Conservation (phyloP, 169 alveolate genomes). For the Cystoisospora suis region DNA sequence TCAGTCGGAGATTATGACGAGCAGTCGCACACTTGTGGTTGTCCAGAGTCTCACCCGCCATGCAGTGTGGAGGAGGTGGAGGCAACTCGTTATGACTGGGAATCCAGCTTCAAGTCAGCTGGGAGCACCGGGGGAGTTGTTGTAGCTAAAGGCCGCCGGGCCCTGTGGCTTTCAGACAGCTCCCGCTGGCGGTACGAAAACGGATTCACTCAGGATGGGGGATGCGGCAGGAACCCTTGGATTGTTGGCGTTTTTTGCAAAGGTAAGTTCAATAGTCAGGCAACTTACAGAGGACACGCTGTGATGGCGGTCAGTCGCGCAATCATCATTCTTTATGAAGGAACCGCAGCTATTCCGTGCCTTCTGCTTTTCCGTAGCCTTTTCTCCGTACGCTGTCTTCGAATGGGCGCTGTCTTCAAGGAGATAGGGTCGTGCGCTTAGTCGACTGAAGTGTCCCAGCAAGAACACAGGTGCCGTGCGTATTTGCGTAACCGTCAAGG, state of each 20-base stretch:
- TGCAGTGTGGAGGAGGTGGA: neutral
- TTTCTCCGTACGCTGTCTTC: no score
- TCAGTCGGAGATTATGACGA: neutral
- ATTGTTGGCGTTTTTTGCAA: constrained; percentile 2
- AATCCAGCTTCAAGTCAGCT: neutral
- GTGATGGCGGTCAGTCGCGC: no score
- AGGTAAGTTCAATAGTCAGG: neutral
- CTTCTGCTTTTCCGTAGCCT: no score
- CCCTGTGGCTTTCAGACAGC: neutral
- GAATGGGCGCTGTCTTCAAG: no score
- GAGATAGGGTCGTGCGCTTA: no score
- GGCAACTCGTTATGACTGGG: neutral
- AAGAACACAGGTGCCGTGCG: no score
- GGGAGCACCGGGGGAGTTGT: neutral
- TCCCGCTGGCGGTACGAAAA: neutral
- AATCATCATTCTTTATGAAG: no score
- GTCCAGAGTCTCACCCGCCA: neutral
- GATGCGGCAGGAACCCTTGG: constrained; percentile 14
- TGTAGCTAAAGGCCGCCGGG: neutral
- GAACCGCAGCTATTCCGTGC: no score
- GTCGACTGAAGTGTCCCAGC: no score
- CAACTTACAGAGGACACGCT: no score
- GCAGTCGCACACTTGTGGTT: neutral
- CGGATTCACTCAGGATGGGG: neutral
- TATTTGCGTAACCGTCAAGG: no score